Evolutionary conservation across 2,329 filamentous ascomycete genomes (phyloP).

Genomic region (Claviceps cyperi): DNA sequence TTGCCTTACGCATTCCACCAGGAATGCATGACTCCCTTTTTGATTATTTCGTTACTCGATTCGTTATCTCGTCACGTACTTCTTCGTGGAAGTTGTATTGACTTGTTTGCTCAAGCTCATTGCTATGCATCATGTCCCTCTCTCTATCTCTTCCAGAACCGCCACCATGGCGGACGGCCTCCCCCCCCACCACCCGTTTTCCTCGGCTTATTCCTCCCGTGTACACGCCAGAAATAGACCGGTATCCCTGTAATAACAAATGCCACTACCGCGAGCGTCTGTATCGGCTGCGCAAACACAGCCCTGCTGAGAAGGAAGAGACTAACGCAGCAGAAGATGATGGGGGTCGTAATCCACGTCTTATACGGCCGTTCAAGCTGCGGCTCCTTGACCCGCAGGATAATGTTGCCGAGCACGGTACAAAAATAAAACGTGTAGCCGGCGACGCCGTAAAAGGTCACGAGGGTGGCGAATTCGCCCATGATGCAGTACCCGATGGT

Average conservation of each 20-base stretch:
- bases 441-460: conserved; percentile 95
- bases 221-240: conserved; percentile 78
- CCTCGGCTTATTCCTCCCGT: conserved; percentile 40
- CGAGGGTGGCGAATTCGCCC: conserved; percentile 79
- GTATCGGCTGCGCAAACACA: conserved; percentile 78
- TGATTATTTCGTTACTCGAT: background rate
- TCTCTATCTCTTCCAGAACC: conserved; percentile 37
- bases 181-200: conserved; percentile 26
- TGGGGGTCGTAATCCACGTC: conserved; percentile 93
- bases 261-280: conserved; percentile 73
- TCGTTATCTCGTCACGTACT: background rate
- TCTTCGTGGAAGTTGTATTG: background rate
- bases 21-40: background rate
- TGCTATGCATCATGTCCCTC: background rate
- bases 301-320: conserved; percentile 80
- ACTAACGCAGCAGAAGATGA: conserved; percentile 96
- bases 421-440: conserved; percentile 97
- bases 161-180: conserved; percentile 34
- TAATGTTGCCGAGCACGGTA: conserved; percentile 82
- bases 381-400: conserved; percentile 77
- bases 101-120: background rate
- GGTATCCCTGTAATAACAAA: conserved; percentile 77
- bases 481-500: conserved; percentile 67
- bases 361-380: conserved; percentile 79
- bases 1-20: no score